Evolutionary conservation across 2,329 filamentous ascomycete genomes (phyloP).

Genomic region (Hymenoscyphus scutula): DNA sequence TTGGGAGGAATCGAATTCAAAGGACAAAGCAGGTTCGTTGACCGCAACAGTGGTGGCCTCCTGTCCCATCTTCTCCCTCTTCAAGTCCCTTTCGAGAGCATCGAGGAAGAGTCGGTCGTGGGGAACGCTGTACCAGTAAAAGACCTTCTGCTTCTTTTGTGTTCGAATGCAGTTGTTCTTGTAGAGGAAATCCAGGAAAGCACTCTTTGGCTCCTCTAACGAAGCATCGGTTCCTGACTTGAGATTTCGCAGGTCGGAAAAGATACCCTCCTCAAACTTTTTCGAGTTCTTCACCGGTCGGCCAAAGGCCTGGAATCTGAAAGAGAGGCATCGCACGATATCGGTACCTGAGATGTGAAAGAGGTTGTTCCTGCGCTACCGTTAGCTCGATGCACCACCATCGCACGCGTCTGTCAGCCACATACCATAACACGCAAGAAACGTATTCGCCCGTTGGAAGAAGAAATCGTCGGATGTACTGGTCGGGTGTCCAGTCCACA

Average conservation of each 20-base stretch:
- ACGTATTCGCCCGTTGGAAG: slow-evolving; percentile 98
- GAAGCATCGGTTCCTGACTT: slow-evolving; percentile 98
- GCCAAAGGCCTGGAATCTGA: slow-evolving; percentile 97
- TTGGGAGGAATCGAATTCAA: slow-evolving; percentile 98
- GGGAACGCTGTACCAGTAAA: slow-evolving; percentile 99
- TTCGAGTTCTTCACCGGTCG: slow-evolving; percentile 99
- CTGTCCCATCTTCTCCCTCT: slow-evolving; percentile 99
- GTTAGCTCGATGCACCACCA: slow-evolving; percentile 30
- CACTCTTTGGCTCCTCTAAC: slow-evolving; percentile 96
- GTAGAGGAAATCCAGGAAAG: slow-evolving; percentile 97
- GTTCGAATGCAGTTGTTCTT: slow-evolving; percentile 99
- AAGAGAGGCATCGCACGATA: slow-evolving; percentile 96
- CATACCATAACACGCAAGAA: slow-evolving; percentile 89
- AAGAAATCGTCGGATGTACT: slow-evolving; percentile 94
- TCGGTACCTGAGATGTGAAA: slow-evolving; percentile 99
- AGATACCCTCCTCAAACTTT: slow-evolving; percentile 99
- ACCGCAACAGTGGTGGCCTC: slow-evolving; percentile 96
- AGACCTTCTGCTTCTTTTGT: slow-evolving; percentile 99
- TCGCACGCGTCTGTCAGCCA: slow-evolving; percentile 23
- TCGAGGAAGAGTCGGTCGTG: slow-evolving; percentile 97
- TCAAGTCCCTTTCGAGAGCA: slow-evolving; percentile 92
- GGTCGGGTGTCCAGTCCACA: slow-evolving; percentile 94
- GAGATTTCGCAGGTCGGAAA: slow-evolving; percentile 95
- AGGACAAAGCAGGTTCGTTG: slow-evolving; percentile 94
- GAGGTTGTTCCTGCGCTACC: slow-evolving; percentile 75